A percentile compares a stretch with the other conserved stretches of the same genome.
phyloP scores from a whole-genome alignment of 306 rosid species.

The Spatholobus suberectus region DNA sequence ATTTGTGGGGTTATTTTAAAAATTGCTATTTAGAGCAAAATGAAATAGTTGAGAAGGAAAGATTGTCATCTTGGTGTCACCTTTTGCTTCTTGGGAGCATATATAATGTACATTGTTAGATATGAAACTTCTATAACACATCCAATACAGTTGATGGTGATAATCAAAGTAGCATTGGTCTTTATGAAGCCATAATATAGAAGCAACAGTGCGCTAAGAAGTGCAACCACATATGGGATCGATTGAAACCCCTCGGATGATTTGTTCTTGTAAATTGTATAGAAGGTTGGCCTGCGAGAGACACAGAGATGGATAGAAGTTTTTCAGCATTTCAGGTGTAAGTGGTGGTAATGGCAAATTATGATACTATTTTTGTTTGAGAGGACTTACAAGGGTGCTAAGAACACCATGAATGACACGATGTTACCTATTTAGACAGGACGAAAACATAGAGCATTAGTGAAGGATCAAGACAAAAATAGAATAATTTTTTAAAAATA shows the following conservation, averaged over 20 bases:
- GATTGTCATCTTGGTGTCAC: slow-evolving; percentile 41
- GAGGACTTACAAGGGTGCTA: slow-evolving; percentile 72
- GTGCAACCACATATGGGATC: slow-evolving; percentile 71
- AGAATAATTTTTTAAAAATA: neutral
- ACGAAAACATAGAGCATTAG: slow-evolving; percentile 26
- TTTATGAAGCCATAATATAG: slow-evolving; percentile 69
- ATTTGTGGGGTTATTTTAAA: neutral
- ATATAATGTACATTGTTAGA: slow-evolving; percentile 49
- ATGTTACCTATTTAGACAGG: slow-evolving; percentile 61
- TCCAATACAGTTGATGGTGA: slow-evolving; percentile 70
- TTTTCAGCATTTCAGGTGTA: neutral
- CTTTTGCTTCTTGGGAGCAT: slow-evolving; percentile 61
- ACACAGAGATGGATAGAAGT: neutral
- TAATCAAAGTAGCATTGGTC: slow-evolving; percentile 57
- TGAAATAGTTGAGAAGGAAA: neutral
- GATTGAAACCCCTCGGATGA: slow-evolving; percentile 69
- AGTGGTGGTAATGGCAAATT: neutral
- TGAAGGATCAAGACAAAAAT: neutral
- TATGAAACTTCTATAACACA: slow-evolving; percentile 57
- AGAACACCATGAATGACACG: slow-evolving; percentile 71
- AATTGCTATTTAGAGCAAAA: neutral
- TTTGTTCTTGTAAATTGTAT: slow-evolving; percentile 66
- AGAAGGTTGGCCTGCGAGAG: slow-evolving; percentile 68
- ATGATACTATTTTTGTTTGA: slow-evolving; percentile 1
- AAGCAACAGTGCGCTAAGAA: slow-evolving; percentile 65